Evolutionary conservation across 441 rosid genomes (phyloP).

Genomic region (Metrosideros polymorpha): DNA sequence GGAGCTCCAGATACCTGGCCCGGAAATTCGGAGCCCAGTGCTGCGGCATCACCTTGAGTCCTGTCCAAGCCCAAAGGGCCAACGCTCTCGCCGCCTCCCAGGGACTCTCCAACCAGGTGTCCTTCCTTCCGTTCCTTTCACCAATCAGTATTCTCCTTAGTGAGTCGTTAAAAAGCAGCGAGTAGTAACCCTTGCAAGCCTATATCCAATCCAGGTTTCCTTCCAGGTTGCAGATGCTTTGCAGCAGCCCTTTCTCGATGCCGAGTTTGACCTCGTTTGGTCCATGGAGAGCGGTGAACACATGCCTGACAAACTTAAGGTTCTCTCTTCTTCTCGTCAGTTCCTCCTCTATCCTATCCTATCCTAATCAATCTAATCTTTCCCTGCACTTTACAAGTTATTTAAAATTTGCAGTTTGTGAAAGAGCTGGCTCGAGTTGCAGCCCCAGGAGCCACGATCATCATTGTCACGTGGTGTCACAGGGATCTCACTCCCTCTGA

Average conservation of each 20-base stretch:
- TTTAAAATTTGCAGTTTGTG: conserved; percentile 45
- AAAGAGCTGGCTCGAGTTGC: conserved; percentile 73
- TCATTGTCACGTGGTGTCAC: conserved; percentile 91
- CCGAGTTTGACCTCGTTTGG: conserved; percentile 75
- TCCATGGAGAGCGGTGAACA: conserved; percentile 98
- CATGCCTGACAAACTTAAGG: conserved; percentile 87
- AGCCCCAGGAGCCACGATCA: conserved; percentile 75
- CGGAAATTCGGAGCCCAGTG: conserved; percentile 58
- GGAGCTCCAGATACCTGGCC: conserved; percentile 80
- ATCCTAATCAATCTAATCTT: not conserved
- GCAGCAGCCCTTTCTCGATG: conserved; percentile 80
- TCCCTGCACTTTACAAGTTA: not conserved
- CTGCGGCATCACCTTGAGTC: conserved; percentile 73
- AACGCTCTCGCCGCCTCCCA: conserved; percentile 57
- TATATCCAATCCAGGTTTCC: conserved; percentile 26
- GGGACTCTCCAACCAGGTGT: conserved; percentile 49
- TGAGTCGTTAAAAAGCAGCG: not conserved
- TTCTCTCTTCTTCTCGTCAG: conserved; percentile 1
- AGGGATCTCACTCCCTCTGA: conserved; percentile 58
- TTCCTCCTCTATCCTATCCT: not conserved
- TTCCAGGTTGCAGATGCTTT: conserved; percentile 88
- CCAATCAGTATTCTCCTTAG: not conserved
- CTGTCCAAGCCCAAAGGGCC: conserved; percentile 72
- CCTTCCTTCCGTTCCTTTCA: not conserved
- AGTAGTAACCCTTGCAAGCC: not conserved